These are phyloP conservation scores for Alternaria rosae DNA, from an alignment of 2,329 filamentous ascomycete genomes.

Conservation along the genomic window DNA sequence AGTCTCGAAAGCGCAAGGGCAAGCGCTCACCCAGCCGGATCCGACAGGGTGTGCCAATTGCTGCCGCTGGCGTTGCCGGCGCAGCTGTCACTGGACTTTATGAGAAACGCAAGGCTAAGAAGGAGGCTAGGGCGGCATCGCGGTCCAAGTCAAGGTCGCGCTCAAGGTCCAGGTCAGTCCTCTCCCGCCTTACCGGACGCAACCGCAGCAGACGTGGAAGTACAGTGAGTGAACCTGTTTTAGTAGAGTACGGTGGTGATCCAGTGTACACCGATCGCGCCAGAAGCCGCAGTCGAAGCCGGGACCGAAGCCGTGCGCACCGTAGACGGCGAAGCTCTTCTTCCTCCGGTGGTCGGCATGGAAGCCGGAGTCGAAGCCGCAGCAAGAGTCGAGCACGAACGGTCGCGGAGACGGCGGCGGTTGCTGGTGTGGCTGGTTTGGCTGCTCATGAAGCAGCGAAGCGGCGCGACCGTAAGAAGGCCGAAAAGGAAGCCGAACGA, in stretches of 20 bases:
- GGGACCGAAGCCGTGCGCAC: slow-evolving; percentile 28
- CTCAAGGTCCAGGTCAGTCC: slow-evolving; percentile 56
- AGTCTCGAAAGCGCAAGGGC: slow-evolving; percentile 62
- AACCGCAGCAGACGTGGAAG: slow-evolving; percentile 49
- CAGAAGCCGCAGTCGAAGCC: slow-evolving; percentile 29
- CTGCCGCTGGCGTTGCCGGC: slow-evolving; percentile 67
- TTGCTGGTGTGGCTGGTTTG: slow-evolving; percentile 64
- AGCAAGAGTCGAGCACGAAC: slow-evolving; percentile 59
- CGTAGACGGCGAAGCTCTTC: slow-evolving; percentile 54
- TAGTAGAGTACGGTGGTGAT: slow-evolving; percentile 71
- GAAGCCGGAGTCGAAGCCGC: slow-evolving; percentile 47
- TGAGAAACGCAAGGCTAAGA: slow-evolving; percentile 68
- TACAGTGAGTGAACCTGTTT: slow-evolving; percentile 57
- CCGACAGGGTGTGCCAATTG: slow-evolving; percentile 65
- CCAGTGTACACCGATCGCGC: slow-evolving; percentile 64
- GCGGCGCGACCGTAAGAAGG: slow-evolving; percentile 63
- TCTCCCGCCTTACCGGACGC: slow-evolving; percentile 49
- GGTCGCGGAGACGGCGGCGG: slow-evolving; percentile 63
- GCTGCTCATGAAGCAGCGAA: slow-evolving; percentile 66
- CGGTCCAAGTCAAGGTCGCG: slow-evolving; percentile 49
- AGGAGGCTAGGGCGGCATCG: slow-evolving; percentile 60
- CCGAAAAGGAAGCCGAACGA: slow-evolving; percentile 59
- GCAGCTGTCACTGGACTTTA: slow-evolving; percentile 69
- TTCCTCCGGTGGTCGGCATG: slow-evolving; percentile 41
- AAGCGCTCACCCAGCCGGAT: slow-evolving; percentile 64